Evolutionary conservation across 2,329 filamentous ascomycete species (phyloP), one percentile per base, ranked within the genome.

Genomic region (Eutypella sp.): DNA sequence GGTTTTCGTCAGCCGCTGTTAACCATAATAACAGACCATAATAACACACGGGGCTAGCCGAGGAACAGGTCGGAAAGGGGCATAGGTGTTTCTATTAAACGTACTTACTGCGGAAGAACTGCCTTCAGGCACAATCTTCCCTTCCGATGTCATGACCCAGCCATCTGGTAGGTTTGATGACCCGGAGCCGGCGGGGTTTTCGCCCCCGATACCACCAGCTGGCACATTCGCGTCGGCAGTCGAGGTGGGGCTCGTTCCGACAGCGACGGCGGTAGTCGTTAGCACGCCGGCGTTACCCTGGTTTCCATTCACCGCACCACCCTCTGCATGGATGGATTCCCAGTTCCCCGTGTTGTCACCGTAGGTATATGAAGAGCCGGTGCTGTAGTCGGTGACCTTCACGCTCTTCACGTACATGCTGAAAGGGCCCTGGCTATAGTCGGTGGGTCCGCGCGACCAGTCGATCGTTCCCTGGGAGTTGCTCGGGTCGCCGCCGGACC

Each of bases 351-450:
- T 84, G 31, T 76, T 79, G 64, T 93, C 87, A 54, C 79, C 79
- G 70, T 97, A 99, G 47, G 72, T 74, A 74, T 99, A 99, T 52
- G 85, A 73, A 16, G 78, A 84, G 44, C 93, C 93, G 2, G 91
- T 96, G 19, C 91, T 96, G 72, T 97, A 99, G 71, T 99, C 93
- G 42, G 84, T 84, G 36, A 96, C 80, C 45, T 78, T 74, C 56
- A 96, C 68, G 24, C 79, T 86, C 66, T 85, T 79, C 61, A 97
- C 84, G 44, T 79, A 71, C 91, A 97, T 97, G 52, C 76, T 82
- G 71, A 87, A 99, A 1, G 93, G 93, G 0, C 88, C 92, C 52
- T 84, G 61, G 47, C 77, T 76, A 71, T 93, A 99, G 69, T 96
- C 82, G 41, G 89, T 96, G 41, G 81, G 77, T 13, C 93, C 93